A percentile compares a stretch with the other conserved stretches of the same genome.
Evolutionary conservation across 306 rosid genomes (phyloP).

Genomic region (Acacia crassicarpa): DNA sequence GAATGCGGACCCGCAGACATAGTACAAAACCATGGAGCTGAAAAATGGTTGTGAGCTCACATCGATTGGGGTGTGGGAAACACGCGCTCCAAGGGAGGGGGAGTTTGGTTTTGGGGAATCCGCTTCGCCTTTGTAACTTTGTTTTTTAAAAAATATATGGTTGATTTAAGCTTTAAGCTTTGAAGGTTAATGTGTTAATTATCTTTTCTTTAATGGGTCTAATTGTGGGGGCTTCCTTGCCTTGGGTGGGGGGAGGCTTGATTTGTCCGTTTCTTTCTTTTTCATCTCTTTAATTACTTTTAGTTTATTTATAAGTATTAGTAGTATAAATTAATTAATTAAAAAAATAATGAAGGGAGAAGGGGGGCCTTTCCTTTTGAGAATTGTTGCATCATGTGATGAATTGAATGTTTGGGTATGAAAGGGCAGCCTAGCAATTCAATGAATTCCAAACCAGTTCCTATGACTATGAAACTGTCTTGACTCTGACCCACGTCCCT

Average conservation of each 20-base stretch:
- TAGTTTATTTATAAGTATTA: background rate
- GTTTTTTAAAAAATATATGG: background rate
- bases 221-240: conserved; percentile 34
- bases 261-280: conserved; percentile 45
- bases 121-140: conserved; percentile 9
- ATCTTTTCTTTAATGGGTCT: conserved; percentile 39
- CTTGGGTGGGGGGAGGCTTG: conserved; percentile 38
- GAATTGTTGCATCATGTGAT: conserved; percentile 36
- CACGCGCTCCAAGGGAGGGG: conserved; percentile 36
- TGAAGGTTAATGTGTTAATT: background rate
- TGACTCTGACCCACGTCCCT: conserved; percentile 33
- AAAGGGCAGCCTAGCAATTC: conserved; percentile 52
- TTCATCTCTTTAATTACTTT: background rate
- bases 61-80: conserved; percentile 40
- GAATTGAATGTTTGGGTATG: conserved; percentile 18
- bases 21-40: conserved; percentile 34
- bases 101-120: background rate
- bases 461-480: conserved; percentile 24
- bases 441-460: conserved; percentile 33
- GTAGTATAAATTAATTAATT: background rate
- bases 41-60: conserved; percentile 34
- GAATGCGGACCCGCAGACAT: too few relatives aligned
- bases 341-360: background rate
- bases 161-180: background rate
- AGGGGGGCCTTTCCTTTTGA: conserved; percentile 18